Base-by-base conservation (phyloP, 176 grass and related monocot species). In the Tillandsia leiboldiana region DNA sequence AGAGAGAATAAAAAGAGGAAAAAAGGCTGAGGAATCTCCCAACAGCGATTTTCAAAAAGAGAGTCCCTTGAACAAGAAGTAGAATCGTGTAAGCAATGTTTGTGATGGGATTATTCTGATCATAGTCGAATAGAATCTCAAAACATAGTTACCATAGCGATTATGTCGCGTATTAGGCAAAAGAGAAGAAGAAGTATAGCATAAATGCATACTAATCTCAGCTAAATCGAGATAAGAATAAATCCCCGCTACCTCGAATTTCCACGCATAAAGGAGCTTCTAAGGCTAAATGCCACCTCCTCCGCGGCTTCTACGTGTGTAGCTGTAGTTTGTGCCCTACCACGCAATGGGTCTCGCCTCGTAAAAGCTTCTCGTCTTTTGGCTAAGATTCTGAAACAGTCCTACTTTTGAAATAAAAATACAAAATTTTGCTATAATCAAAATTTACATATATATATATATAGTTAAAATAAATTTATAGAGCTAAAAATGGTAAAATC, bases 51-150 rank as follows among this genome's bases (percentile, higher is more conserved):
- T 4, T 14, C 29, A 13, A 42, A 47, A 15, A 48, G 14, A 15
- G 26, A 29, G 12, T 8, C 12, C 3, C 26, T 13, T 1, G 18
- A 26, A 49, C 23, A 49, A 27, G 68, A 70, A 70, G 49, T 33
- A 12, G 50, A 70, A n/a, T 18, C 50, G 68, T 70, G 49, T 24
- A 70, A 53, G 68, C 17, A 15, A 61, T 18, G 17, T 61, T 61
- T 61, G 10, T 61, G n/a, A 61, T 2, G n/a, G 56, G 6, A 61
- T 61, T 61, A 61, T 61, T 18, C 3, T 61, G 17, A 61, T 61
- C 14, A 61, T 61, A 61, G 13, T 15, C 24, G 49, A 13, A 26
- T 70, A 42, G n/a, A 67, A 67, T n/a, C 56, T 23, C 29, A 28
- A 24, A 67, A 42, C 12, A 4, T 67, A 28, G 8, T 67, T 14